phyloP scores from a whole-genome alignment of 2,329 filamentous ascomycete genomes.

The Cladophialophora carrionii region DNA sequence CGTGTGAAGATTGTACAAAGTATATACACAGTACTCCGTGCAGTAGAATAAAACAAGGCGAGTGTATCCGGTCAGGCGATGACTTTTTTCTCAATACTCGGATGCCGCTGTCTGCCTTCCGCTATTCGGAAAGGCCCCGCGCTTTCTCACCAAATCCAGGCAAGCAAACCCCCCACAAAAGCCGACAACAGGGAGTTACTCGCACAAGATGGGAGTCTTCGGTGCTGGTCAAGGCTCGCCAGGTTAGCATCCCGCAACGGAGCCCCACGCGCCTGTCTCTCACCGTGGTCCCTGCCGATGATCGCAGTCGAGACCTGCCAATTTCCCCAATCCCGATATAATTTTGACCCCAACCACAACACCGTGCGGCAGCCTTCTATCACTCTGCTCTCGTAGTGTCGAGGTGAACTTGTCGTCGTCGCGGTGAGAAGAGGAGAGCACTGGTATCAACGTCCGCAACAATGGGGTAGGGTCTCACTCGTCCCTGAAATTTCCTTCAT shows the following conservation, averaged over 20 bases:
- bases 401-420: not conserved
- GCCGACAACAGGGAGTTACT: not conserved
- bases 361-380: not conserved
- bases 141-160: slow-evolving; percentile 23
- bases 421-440: slow-evolving; percentile 6
- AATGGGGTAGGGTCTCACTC: slow-evolving; percentile 21
- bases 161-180: slow-evolving; percentile 1
- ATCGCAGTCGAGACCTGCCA: slow-evolving; percentile 3
- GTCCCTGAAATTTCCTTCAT: not conserved
- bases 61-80: not conserved
- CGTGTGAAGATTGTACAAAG: not conserved
- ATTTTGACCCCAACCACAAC: slow-evolving; percentile 18
- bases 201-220: not conserved
- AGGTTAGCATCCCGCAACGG: slow-evolving; percentile 4
- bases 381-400: slow-evolving; percentile 1
- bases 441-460: not conserved
- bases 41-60: not conserved
- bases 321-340: slow-evolving; percentile 24
- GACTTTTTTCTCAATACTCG: not conserved
- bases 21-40: too few species aligned
- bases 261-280: slow-evolving; percentile 18
- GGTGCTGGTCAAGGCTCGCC: not conserved
- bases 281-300: slow-evolving; percentile 10
- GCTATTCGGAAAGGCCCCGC: slow-evolving; percentile 25
- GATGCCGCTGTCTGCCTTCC: slow-evolving; percentile 10